Evolutionary conservation across 2,329 filamentous ascomycete species (phyloP).

Genomic region (Lachnum nothofagi): DNA sequence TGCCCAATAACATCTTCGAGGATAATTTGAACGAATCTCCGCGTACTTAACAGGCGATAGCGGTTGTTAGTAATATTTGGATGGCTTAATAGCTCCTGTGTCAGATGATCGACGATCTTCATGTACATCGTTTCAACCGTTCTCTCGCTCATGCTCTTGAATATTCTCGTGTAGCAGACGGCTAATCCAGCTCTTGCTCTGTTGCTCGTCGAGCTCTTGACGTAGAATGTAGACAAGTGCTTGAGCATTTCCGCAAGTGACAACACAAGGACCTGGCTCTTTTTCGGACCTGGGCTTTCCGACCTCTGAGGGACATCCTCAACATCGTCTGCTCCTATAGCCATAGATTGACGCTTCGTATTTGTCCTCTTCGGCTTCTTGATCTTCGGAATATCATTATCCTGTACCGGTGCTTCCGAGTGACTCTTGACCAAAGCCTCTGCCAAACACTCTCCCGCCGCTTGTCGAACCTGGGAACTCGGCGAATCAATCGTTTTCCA

Average conservation of each 20-base stretch:
- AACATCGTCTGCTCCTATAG: slow-evolving; percentile 68
- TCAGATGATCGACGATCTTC: slow-evolving; percentile 73
- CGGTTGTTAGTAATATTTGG: slow-evolving; percentile 74
- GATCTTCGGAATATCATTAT: slow-evolving; percentile 50
- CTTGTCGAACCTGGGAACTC: slow-evolving; percentile 70
- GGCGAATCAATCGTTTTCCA: slow-evolving; percentile 84
- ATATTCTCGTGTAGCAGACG: slow-evolving; percentile 77
- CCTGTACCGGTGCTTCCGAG: slow-evolving; percentile 52
- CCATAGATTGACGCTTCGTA: slow-evolving; percentile 45
- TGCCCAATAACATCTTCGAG: slow-evolving; percentile 78
- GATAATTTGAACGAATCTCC: slow-evolving; percentile 78
- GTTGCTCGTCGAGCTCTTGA: slow-evolving; percentile 72
- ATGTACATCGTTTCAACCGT: slow-evolving; percentile 79
- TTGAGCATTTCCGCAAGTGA: slow-evolving; percentile 73
- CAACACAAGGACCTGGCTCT: slow-evolving; percentile 66
- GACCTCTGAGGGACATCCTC: slow-evolving; percentile 57
- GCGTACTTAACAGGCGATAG: slow-evolving; percentile 77
- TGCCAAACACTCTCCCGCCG: slow-evolving; percentile 79
- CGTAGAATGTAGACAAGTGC: slow-evolving; percentile 75
- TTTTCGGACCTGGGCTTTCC: slow-evolving; percentile 71
- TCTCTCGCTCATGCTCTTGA: slow-evolving; percentile 73
- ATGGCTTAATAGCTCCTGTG: slow-evolving; percentile 73
- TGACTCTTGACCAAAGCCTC: slow-evolving; percentile 78
- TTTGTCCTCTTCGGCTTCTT: slow-evolving; percentile 71
- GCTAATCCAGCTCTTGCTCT: slow-evolving; percentile 76